Percentiles rank a stretch among this genome's conserved stretches.
phyloP scores from a whole-genome alignment of 257 asterid species.

The Gardenia jasminoides region DNA sequence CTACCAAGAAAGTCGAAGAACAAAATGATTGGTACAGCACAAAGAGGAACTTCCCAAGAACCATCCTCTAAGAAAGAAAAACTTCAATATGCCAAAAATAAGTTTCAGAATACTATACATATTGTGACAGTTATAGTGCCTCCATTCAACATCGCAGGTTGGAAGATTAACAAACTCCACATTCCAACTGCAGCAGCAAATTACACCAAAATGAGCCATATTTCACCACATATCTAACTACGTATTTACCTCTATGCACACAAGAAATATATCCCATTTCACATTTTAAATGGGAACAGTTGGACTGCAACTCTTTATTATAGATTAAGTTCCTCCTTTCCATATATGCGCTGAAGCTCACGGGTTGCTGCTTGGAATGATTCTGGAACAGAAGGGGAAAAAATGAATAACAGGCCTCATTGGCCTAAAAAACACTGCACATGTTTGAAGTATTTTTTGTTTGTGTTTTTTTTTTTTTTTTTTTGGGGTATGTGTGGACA shows the following conservation, averaged over 20 bases:
- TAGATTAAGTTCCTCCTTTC: slow-evolving; percentile 76
- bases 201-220: neutral
- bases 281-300: slow-evolving; percentile 10
- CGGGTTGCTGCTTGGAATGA: slow-evolving; percentile 96
- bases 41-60: neutral
- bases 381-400: slow-evolving; percentile 45
- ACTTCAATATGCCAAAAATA: neutral
- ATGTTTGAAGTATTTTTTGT: neutral
- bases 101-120: neutral
- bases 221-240: no score
- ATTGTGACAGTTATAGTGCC: neutral
- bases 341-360: slow-evolving; percentile 88
- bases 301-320: slow-evolving; percentile 25
- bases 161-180: neutral
- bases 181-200: neutral
- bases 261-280: slow-evolving; percentile 16
- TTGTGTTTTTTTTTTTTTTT: no score
- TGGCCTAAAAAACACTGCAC: neutral
- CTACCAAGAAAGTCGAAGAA: neutral
- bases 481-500: neutral
- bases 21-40: neutral
- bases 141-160: neutral
- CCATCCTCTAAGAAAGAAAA: neutral
- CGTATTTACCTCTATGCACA: slow-evolving; percentile 28
- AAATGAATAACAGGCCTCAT: neutral